Base-by-base conservation (phyloP, 2,329 filamentous ascomycete genomes). In the Claviceps paspali region DNA sequence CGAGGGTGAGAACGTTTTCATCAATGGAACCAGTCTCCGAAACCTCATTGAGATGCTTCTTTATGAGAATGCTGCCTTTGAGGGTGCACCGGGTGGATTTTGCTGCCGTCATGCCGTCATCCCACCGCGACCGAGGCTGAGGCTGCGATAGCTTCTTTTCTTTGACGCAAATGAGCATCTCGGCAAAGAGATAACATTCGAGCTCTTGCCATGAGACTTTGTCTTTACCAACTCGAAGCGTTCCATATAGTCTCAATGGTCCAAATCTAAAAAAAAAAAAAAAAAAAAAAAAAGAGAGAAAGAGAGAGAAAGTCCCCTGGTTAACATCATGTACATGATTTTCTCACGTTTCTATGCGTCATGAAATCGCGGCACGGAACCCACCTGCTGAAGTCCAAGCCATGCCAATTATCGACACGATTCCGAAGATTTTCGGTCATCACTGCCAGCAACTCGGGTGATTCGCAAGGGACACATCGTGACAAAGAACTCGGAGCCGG, bases 121-220 rank as follows among this genome's bases (percentile, higher is more conserved):
- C 79, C 72, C 82, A 87, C 45, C 82, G 74, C 36, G 74, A 69
- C 28, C 70, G 43, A 50, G 49, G 38, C 18, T 59, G 54, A 2
- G 28, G 65, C 7, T n/a, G n/a, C n/a, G n/a, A n/a, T n/a, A 68
- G 59, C 62, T 87, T 94, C 71, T 95, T 96, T 61, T 96, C 91
- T 61, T 96, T 98, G 43, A 98, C 86, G 53, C 91, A 98, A 46
- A 98, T 98, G 49, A 98, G 80, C 91, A 98, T 98, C 62, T 98
- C 91, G 4, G 82, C 84, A 53, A 98, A 98, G 22, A 98, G 70
- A 56, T 85, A 98, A 57, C 91, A 98, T 56, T 98, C 87, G 38
- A 98, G 63, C 56, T 96, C 91, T 63, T 98, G 91, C 91, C 91
- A 98, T 6, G 87, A 87, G 45, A 88, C 71, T 47, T 86, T 86